Evolutionary conservation across 192 early-diverging fungal genomes (phyloP).

Genomic region (Backusella luteola): DNA sequence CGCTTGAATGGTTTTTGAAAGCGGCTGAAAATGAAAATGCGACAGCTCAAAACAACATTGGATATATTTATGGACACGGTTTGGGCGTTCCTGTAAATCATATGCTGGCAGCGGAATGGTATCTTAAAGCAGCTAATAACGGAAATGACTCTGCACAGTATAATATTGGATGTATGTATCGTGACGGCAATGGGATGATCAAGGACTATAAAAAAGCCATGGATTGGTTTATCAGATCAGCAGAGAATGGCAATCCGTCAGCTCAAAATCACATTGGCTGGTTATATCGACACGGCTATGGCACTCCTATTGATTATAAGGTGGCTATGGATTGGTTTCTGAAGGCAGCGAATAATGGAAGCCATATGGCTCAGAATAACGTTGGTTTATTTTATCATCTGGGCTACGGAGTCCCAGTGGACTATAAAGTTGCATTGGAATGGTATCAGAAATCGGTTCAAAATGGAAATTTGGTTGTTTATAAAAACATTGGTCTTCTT

Average conservation of each 20-base stretch:
- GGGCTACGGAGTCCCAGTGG: not conserved
- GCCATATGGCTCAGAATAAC: not conserved
- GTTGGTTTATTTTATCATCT: not conserved
- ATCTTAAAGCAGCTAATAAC: slow-evolving; percentile 16
- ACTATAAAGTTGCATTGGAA: not conserved
- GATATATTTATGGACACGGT: slow-evolving; percentile 72
- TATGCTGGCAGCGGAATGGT: slow-evolving; percentile 35
- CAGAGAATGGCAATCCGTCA: not conserved
- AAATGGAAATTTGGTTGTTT: not conserved
- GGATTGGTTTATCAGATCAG: not conserved
- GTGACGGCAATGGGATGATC: not conserved
- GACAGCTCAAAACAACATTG: slow-evolving; percentile 82
- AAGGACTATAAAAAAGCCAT: not conserved
- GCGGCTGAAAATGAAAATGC: slow-evolving; percentile 71
- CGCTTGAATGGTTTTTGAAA: slow-evolving; percentile 61
- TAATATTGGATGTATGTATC: slow-evolving; percentile 19
- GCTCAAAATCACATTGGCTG: not conserved
- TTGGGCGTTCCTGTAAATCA: slow-evolving; percentile 48
- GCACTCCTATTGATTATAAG: not conserved
- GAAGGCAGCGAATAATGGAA: not conserved
- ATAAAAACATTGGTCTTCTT: not conserved
- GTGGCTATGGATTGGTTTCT: not conserved
- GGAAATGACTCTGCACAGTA: slow-evolving; percentile 56
- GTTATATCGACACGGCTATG: not conserved
- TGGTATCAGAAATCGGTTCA: not conserved